A percentile compares a stretch with the other conserved stretches of the same genome.
These are phyloP conservation scores for Panicum hallii DNA, from an alignment of 202 grass and related monocot genomes.

Conservation along the genomic window DNA sequence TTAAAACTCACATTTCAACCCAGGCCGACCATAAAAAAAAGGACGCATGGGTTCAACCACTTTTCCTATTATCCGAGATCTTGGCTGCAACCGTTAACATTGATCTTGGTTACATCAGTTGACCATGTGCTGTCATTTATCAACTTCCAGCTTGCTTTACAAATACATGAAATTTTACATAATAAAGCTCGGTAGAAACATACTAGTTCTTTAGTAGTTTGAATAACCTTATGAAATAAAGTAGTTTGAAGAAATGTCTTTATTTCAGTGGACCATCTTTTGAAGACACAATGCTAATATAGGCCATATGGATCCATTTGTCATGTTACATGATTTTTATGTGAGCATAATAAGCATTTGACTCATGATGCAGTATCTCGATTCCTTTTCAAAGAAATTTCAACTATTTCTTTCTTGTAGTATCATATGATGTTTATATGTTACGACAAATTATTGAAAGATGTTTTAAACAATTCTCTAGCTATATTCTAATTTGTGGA, in stretches of 20 bases:
- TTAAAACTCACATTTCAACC: not conserved
- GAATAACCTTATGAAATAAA: too few relatives aligned
- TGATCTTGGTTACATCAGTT: not conserved
- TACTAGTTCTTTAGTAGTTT: not conserved
- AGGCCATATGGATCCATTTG: not conserved
- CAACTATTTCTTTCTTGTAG: not conserved
- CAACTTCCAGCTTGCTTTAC: not conserved
- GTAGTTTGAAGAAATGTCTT: not conserved
- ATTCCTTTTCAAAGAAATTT: constrained; percentile 9
- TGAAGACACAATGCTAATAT: not conserved
- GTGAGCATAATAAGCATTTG: not conserved
- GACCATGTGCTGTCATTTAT: not conserved
- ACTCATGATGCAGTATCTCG: not conserved
- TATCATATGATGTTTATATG: not conserved
- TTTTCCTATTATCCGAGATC: not conserved
- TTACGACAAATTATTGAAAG: not conserved
- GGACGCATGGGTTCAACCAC: not conserved
- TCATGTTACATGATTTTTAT: not conserved
- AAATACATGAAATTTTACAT: constrained; percentile 18
- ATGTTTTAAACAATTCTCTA: not conserved
- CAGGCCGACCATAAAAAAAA: too few relatives aligned
- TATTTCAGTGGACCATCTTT: not conserved
- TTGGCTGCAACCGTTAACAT: not conserved
- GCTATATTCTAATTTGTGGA: not conserved
- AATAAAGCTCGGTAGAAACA: not conserved